A percentile compares a stretch with the other conserved stretches of the same genome.
Evolutionary conservation across 2,329 filamentous ascomycete species (phyloP).

Genomic region (Purpureocillium lavendulum): DNA sequence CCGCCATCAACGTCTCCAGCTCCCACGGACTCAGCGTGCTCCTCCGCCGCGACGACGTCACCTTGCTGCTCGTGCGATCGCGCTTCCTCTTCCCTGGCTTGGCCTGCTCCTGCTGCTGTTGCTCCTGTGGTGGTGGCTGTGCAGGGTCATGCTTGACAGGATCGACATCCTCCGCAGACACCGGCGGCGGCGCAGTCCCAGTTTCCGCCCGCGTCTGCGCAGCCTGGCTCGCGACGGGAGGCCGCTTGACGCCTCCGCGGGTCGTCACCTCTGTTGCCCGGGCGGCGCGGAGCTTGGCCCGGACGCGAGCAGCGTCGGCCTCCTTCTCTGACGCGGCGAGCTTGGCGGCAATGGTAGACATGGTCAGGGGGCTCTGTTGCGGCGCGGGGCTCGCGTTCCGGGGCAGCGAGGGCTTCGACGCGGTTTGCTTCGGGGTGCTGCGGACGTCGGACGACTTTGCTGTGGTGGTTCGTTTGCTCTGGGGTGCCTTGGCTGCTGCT

Average conservation of each 20-base stretch:
- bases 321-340: slow-evolving; percentile 56
- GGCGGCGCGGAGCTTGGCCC: slow-evolving; percentile 53
- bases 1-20: slow-evolving; percentile 54
- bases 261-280: slow-evolving; percentile 24
- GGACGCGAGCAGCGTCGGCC: slow-evolving; percentile 53
- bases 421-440: no score
- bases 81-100: slow-evolving; percentile 37
- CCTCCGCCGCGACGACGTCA: slow-evolving; percentile 55
- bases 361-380: slow-evolving; percentile 50
- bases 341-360: slow-evolving; percentile 55
- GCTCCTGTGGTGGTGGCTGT: background rate
- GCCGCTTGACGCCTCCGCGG: slow-evolving; percentile 10
- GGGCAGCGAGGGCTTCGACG: slow-evolving; percentile 3
- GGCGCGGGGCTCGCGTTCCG: slow-evolving; percentile 18
- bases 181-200: background rate
- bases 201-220: background rate
- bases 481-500: no score
- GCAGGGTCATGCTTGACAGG: slow-evolving; percentile 24
- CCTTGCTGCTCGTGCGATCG: slow-evolving; percentile 44
- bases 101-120: slow-evolving; percentile 11
- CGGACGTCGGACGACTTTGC: no score
- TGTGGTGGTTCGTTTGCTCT: no score
- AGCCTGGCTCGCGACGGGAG: slow-evolving; percentile 10
- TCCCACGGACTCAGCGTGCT: slow-evolving; percentile 72
- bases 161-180: slow-evolving; percentile 18